Base-by-base conservation (phyloP, 169 alveolate genomes). In the Cryptosporidium sp. region DNA sequence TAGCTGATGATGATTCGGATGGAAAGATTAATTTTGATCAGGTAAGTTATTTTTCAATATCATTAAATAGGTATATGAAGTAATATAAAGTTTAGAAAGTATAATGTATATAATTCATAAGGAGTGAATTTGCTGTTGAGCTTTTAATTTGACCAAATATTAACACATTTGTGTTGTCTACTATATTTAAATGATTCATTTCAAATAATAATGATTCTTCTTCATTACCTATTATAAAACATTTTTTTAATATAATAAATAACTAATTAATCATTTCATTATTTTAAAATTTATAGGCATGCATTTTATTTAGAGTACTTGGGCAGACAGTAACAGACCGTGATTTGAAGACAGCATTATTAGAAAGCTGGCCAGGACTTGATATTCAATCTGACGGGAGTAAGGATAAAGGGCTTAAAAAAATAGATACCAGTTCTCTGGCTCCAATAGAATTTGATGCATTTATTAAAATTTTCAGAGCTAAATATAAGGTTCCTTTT, bases 21-120 rank as follows among this genome's bases (percentile, higher is more conserved):
- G 89, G 89, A 12, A 80, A 80, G 67, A 80, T 80, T 31, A 80
- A 59, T n/a, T 80, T 80, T 80, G 89, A 80, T 26, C 89, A 80
- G 80, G 89, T 80, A 80, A 62, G 89, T 74, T 43, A 33, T 26
- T n/a, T 26, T 23, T 23, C 33, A 3, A 12, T 12, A 21, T 55
- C 35, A 14, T 23, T 55, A 26, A 23, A 26, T n/a, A 23, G 37
- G 37, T 55, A 10, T 16, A 55, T 48, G 0, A 3, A 48, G 5
- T 14, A 14, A 12, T 14, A 48, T 48, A 12, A 48, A 21, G 14
- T 48, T 16, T 18, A 55, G 35, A 23, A 55, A 12, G 3, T 23
- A 26, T 5, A 41, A 8, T 41, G 7, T 12, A 21, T 16, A 55
- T 55, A 26, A 26, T 55, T 16, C 29, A n/a, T 23, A 23, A 2